A percentile compares a stretch with the other conserved stretches of the same genome.
Conservation (phyloP, 495 filamentous ascomycete genomes). For the Aspergillus kassunensis region DNA sequence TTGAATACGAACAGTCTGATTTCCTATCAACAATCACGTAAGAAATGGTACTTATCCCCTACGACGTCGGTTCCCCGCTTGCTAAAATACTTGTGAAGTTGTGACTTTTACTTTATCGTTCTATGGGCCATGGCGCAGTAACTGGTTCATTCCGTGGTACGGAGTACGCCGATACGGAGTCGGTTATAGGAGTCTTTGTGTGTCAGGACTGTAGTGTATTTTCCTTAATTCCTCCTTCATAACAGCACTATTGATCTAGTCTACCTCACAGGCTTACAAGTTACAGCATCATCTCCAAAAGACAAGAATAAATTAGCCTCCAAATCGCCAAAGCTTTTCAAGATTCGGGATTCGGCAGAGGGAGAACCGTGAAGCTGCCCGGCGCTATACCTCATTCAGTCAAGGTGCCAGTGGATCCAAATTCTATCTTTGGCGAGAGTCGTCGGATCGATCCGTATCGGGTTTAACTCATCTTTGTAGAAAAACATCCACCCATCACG, state of each 20-base stretch:
- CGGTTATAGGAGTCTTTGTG: no score
- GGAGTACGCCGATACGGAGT: no score
- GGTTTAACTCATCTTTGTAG: no score
- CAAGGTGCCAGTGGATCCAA: not conserved
- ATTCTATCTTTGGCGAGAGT: constrained; percentile 1
- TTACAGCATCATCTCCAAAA: no score
- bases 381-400: not conserved
- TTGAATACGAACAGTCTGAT: not conserved
- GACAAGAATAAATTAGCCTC: no score
- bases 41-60: not conserved
- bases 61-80: not conserved
- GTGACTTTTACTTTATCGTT: not conserved
- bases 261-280: no score
- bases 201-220: no score
- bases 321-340: not conserved
- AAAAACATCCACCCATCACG: no score
- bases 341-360: not conserved
- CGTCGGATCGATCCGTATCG: no score
- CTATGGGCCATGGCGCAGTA: constrained; percentile 3
- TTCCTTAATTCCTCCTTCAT: no score
- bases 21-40: not conserved
- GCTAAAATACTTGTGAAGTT: not conserved
- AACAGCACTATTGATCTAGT: no score
- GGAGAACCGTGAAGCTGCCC: not conserved
- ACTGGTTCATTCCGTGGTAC: not conserved